phyloP scores from a whole-genome alignment of 192 early-diverging fungal species.

The Podila horticola region DNA sequence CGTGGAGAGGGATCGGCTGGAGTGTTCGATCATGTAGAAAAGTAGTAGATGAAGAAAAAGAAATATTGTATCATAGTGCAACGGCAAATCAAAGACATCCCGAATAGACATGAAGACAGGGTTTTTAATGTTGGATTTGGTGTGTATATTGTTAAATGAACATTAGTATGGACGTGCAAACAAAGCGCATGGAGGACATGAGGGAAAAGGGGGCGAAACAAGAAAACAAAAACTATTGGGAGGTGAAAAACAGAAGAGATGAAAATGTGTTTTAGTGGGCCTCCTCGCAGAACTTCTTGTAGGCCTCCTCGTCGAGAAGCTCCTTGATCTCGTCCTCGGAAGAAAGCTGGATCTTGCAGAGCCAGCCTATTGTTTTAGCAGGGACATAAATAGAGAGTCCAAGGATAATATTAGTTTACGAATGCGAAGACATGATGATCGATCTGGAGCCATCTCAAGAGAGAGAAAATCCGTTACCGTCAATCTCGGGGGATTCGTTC shows the following conservation, averaged over 20 bases:
- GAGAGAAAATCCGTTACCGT: slow-evolving; percentile 63
- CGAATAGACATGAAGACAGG: too few relatives aligned
- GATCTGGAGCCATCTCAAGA: not conserved
- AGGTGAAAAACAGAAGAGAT: not conserved
- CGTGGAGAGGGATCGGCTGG: slow-evolving; percentile 73
- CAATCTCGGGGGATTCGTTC: slow-evolving; percentile 76
- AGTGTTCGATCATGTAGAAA: slow-evolving; percentile 65
- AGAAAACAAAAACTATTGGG: not conserved
- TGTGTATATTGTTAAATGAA: too few relatives aligned
- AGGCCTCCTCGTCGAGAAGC: slow-evolving; percentile 77
- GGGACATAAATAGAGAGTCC: not conserved
- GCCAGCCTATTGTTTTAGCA: slow-evolving; percentile 76
- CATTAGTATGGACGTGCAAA: too few relatives aligned
- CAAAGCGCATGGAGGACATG: too few relatives aligned
- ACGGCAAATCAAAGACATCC: too few relatives aligned
- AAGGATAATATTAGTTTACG: not conserved
- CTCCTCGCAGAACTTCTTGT: slow-evolving; percentile 66
- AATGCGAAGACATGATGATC: too few relatives aligned
- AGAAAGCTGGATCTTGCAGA: slow-evolving; percentile 89
- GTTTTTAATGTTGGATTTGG: too few relatives aligned
- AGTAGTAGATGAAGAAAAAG: not conserved
- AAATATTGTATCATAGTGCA: too few relatives aligned
- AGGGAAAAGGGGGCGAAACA: too few relatives aligned
- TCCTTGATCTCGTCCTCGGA: slow-evolving; percentile 72
- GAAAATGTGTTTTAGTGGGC: slow-evolving; percentile 18